These are phyloP conservation scores for Myriangium duriaei DNA, from an alignment of 2,329 filamentous ascomycete genomes.

Conservation along the genomic window DNA sequence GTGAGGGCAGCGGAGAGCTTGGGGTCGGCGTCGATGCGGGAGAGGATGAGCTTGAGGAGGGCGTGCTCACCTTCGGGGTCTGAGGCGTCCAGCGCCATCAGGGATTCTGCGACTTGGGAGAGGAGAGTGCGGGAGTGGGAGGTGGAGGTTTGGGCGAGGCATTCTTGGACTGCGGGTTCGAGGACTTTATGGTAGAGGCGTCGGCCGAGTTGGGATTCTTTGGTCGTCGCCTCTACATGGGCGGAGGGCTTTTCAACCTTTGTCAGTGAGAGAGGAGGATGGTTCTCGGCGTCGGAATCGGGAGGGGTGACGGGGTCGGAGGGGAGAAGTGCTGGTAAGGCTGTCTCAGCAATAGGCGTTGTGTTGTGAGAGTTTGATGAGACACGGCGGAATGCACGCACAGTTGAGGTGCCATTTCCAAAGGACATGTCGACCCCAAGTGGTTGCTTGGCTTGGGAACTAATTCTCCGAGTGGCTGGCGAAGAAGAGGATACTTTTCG, in stretches of 20 bases:
- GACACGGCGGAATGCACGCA: constrained; percentile 80
- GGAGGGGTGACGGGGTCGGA: constrained; percentile 13
- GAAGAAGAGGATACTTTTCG: constrained; percentile 25
- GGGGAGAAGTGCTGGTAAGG: constrained; percentile 10
- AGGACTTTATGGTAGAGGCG: constrained; percentile 70
- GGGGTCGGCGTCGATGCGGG: constrained; percentile 57
- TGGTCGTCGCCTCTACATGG: constrained; percentile 33
- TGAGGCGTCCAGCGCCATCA: constrained; percentile 68
- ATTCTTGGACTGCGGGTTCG: constrained; percentile 71
- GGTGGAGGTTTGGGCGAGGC: constrained; percentile 62
- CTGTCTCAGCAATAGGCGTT: constrained; percentile 6
- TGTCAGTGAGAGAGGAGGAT: constrained; percentile 34
- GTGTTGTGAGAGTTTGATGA: constrained; percentile 34
- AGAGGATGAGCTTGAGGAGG: constrained; percentile 63
- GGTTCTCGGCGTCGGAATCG: constrained; percentile 49
- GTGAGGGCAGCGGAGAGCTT: constrained; percentile 44
- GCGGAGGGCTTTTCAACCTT: constrained; percentile 10
- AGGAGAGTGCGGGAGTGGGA: constrained; percentile 67
- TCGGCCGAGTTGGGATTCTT: constrained; percentile 72
- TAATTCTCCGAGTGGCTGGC: constrained; percentile 33
- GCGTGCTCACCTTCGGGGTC: constrained; percentile 88
- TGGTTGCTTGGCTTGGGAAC: constrained; percentile 50
- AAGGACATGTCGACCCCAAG: constrained; percentile 84
- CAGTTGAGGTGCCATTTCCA: constrained; percentile 78
- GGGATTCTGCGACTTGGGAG: constrained; percentile 71